Percentiles rank a stretch among this genome's conserved stretches.
Conservation (phyloP, 306 rosid species). For the Psophocarpus tetragonolobus region DNA sequence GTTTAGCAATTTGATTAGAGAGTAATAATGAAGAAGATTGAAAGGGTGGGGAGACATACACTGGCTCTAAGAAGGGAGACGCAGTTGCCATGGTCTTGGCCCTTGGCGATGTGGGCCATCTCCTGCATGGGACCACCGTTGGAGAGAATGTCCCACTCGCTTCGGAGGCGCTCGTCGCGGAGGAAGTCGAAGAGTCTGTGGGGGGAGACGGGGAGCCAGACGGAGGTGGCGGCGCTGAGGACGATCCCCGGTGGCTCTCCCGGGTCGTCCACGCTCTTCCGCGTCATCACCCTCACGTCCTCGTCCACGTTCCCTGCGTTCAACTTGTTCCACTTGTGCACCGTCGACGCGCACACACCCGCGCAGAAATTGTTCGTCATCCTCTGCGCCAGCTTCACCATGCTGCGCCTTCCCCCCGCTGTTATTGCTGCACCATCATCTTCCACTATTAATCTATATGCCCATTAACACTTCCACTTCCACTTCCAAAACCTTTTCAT, state of each 20-base stretch:
- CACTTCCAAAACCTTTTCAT: too few species aligned
- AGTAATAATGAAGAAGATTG: too few species aligned
- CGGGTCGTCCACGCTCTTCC: slow-evolving; percentile 89
- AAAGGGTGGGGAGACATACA: slow-evolving; percentile 32
- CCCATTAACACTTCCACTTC: too few species aligned
- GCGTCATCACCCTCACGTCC: slow-evolving; percentile 90
- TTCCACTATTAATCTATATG: too few species aligned
- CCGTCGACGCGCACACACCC: slow-evolving; percentile 90
- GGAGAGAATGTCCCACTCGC: slow-evolving; percentile 96
- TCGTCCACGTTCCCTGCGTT: slow-evolving; percentile 72
- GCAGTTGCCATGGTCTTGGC: slow-evolving; percentile 83
- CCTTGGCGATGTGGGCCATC: slow-evolving; percentile 95
- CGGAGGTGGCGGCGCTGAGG: slow-evolving; percentile 88
- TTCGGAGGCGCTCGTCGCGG: slow-evolving; percentile 79
- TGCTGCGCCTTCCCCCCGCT: slow-evolving; percentile 73
- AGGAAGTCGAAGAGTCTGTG: slow-evolving; percentile 73
- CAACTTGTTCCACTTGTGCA: slow-evolving; percentile 94
- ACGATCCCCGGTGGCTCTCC: slow-evolving; percentile 98
- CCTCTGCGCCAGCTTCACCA: slow-evolving; percentile 91
- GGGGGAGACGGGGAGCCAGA: slow-evolving; percentile 80
- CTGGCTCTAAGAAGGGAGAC: slow-evolving; percentile 88
- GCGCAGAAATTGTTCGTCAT: slow-evolving; percentile 98
- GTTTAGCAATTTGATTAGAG: too few species aligned
- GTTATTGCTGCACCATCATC: slow-evolving; percentile 51
- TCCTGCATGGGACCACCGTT: slow-evolving; percentile 99